These are phyloP conservation scores for Plantago major DNA, from an alignment of 257 asterid genomes.

Conservation along the genomic window DNA sequence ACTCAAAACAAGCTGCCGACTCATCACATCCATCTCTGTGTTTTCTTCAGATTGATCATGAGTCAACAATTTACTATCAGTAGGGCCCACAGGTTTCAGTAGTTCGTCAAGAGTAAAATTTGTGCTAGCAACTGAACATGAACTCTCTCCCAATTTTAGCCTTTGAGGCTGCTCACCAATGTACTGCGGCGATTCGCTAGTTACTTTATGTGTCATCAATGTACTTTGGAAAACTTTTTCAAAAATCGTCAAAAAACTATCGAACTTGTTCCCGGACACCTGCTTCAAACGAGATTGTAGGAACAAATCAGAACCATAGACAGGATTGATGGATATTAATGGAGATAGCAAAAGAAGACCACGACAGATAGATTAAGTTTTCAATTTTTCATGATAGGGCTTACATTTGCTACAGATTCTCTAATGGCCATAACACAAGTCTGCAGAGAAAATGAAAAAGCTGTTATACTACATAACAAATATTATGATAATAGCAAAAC, in stretches of 20 bases:
- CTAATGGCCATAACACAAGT: slow-evolving; percentile 70
- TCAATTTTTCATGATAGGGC: slow-evolving; percentile 17
- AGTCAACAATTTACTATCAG: not conserved
- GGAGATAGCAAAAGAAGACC: slow-evolving; percentile 10
- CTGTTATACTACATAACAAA: slow-evolving; percentile 17
- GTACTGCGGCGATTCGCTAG: slow-evolving; percentile 43
- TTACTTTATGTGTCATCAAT: slow-evolving; percentile 50
- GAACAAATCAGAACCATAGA: slow-evolving; percentile 12
- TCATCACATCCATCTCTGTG: slow-evolving; percentile 19
- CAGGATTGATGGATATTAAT: not conserved
- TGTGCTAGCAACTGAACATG: slow-evolving; percentile 29
- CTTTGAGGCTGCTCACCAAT: slow-evolving; percentile 24
- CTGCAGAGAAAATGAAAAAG: slow-evolving; percentile 34
- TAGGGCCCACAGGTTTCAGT: slow-evolving; percentile 8
- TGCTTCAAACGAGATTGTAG: slow-evolving; percentile 24
- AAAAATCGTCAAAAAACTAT: slow-evolving; percentile 36
- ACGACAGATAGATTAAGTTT: slow-evolving; percentile 16
- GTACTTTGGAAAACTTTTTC: slow-evolving; percentile 49
- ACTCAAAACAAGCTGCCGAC: slow-evolving; percentile 46
- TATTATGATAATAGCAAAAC: not conserved
- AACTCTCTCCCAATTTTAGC: slow-evolving; percentile 23
- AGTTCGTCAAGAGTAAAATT: slow-evolving; percentile 20
- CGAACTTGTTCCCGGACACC: slow-evolving; percentile 46
- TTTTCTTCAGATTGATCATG: slow-evolving; percentile 33
- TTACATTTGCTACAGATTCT: slow-evolving; percentile 48